These are phyloP conservation scores for Dioszegia crocea DNA, from an alignment of 768 basidiomycete species.

Conservation along the genomic window DNA sequence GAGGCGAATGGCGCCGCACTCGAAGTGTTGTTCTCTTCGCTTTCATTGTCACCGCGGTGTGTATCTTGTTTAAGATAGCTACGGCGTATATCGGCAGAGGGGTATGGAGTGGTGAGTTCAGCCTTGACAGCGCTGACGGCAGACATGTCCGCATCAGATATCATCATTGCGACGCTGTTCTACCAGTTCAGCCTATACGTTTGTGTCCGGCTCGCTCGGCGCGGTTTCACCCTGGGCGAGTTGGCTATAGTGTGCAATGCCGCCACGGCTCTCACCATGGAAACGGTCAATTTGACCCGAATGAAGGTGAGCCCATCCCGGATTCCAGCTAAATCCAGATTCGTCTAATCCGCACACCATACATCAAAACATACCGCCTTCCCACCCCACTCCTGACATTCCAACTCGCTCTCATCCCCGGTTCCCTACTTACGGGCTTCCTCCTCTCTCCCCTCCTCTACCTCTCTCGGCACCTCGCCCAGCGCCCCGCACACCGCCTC, in stretches of 20 bases:
- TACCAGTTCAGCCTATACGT: slow-evolving; percentile 89
- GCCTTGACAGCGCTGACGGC: not conserved
- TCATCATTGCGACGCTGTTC: slow-evolving; percentile 67
- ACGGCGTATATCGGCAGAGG: slow-evolving; percentile 40
- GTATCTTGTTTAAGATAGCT: slow-evolving; percentile 40
- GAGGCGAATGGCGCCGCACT: slow-evolving; percentile 44
- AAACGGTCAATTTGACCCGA: slow-evolving; percentile 76
- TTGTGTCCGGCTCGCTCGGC: slow-evolving; percentile 80
- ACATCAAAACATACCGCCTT: slow-evolving; percentile 84
- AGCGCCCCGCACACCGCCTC: slow-evolving; percentile 71
- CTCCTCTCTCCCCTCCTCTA: slow-evolving; percentile 88
- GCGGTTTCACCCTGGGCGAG: slow-evolving; percentile 94
- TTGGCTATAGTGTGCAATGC: slow-evolving; percentile 83
- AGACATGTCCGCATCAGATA: slow-evolving; percentile 78
- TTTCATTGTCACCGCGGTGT: slow-evolving; percentile 42
- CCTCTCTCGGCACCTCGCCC: slow-evolving; percentile 85
- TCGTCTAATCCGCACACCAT: slow-evolving; percentile 71
- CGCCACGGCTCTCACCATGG: slow-evolving; percentile 78
- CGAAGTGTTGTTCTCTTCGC: slow-evolving; percentile 42
- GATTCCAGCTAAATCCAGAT: slow-evolving; percentile 55
- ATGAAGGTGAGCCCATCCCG: slow-evolving; percentile 61
- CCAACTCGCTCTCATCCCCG: slow-evolving; percentile 87
- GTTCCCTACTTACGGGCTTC: slow-evolving; percentile 87
- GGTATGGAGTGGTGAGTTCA: slow-evolving; percentile 44
- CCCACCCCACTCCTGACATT: slow-evolving; percentile 88